Conservation (phyloP, 345 rosid species). For the Alliaria petiolata region DNA sequence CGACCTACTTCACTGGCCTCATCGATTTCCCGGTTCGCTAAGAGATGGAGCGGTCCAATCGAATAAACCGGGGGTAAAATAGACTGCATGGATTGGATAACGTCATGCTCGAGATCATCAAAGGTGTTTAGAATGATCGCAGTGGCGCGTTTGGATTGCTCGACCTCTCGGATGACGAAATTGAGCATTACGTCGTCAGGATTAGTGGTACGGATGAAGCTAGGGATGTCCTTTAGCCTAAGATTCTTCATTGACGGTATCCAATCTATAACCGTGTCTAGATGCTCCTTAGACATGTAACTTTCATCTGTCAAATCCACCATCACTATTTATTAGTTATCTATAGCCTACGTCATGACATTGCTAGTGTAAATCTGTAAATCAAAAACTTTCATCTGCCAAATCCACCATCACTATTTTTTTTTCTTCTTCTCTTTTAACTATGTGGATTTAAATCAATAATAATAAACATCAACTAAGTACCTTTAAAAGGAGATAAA, state of each 20-base stretch:
- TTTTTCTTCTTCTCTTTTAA: background rate
- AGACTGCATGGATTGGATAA: slow-evolving; percentile 12
- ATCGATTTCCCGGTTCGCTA: background rate
- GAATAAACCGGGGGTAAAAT: slow-evolving; percentile 31
- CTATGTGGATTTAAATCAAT: background rate
- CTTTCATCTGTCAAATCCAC: slow-evolving; percentile 23
- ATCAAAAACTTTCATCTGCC: no score
- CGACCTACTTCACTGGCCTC: background rate
- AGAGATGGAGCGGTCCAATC: slow-evolving; percentile 17
- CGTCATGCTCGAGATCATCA: slow-evolving; percentile 29
- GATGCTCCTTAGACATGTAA: slow-evolving; percentile 26
- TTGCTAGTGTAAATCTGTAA: background rate
- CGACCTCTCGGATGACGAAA: slow-evolving; percentile 5
- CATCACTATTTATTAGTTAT: no score
- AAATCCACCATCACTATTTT: no score
- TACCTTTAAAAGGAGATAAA: slow-evolving; percentile 9
- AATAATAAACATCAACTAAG: background rate
- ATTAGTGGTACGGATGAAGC: slow-evolving; percentile 34
- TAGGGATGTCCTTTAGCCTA: slow-evolving; percentile 34
- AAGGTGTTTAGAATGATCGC: slow-evolving; percentile 40
- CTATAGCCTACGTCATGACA: background rate
- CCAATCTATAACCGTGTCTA: slow-evolving; percentile 37
- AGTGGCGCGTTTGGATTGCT: slow-evolving; percentile 19
- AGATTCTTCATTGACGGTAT: slow-evolving; percentile 34
- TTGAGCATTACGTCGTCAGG: slow-evolving; percentile 24